Evolutionary conservation across 257 asterid species (phyloP).

Genomic region (Plantago ovata): DNA sequence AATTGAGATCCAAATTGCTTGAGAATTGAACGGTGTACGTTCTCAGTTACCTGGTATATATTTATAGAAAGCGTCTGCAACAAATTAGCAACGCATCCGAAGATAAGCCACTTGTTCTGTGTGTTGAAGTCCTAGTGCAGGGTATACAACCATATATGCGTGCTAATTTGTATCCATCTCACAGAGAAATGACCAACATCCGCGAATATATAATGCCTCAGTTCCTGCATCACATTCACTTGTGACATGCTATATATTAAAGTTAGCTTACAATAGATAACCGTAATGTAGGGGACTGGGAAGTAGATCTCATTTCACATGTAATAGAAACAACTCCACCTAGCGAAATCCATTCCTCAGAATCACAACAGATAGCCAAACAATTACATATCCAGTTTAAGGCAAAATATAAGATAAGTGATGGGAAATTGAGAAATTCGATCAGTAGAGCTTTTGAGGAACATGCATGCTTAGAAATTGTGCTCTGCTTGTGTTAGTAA

Average conservation of each 20-base stretch:
- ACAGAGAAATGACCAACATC: constrained; percentile 68
- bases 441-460: no score
- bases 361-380: constrained; percentile 46
- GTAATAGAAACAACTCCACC: constrained; percentile 56
- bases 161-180: constrained; percentile 48
- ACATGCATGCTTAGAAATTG: no score
- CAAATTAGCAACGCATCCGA: constrained; percentile 27
- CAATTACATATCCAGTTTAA: constrained; percentile 22
- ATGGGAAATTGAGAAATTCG: background rate
- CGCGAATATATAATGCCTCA: constrained; percentile 69
- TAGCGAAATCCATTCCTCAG: constrained; percentile 61
- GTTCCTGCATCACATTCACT: constrained; percentile 31
- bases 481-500: no score
- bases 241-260: background rate
- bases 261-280: background rate
- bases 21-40: no score
- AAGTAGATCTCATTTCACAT: no score
- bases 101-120: constrained; percentile 56
- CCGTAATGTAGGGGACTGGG: no score
- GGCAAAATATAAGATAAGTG: background rate
- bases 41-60: constrained; percentile 68
- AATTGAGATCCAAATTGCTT: background rate
- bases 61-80: constrained; percentile 35
- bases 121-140: constrained; percentile 44
- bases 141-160: constrained; percentile 44